Base-by-base conservation (phyloP, 2,329 filamentous ascomycete genomes). In the Colletotrichum sp. region DNA sequence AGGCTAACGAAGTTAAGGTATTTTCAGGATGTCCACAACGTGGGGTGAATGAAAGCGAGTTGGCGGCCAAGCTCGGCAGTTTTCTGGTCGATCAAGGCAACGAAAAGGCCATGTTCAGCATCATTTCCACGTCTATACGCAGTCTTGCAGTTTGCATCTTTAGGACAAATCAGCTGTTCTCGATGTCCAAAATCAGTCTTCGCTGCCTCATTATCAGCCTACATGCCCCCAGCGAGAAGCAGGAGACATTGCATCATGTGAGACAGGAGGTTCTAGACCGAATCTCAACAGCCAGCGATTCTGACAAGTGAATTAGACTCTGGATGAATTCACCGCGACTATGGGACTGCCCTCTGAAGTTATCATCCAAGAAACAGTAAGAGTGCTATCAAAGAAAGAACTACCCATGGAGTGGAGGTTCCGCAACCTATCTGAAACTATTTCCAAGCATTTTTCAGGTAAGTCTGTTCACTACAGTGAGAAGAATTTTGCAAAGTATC, bases 241-340 rank as follows among this genome's bases (percentile, higher is more conserved):
- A 49, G 44, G 44, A 49, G n/a, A 49, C 44, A 21, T 49, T 49
- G 44, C 44, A 49, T 1, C 44, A 49, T 21, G 44, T 49, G n/a
- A 49, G 44, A 13, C 0, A 49, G 44, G 9, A 21, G 44, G 0
- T 0, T 49, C 2, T 7, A 0, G 18, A 49, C 18, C 10, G 10
- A 3, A 49, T 49, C 6, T 49, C n/a, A 49, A 49, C n/a, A 12
- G 6, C 5, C 10, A 3, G 44, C 10, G 16, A 21, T 12, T 21
- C 44, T 49, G 10, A 49, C 44, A 49, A 21, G 3, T 13, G 5
- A 49, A 0, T 0, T 3, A 49, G 44, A 49, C 1, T 21, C n/a
- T 49, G 44, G 44, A 49, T 49, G 44, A 49, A 21, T 49, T 3
- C 10, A 49, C 44, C 7, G 44, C 44, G 44, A 49, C 44, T 21